These are phyloP conservation scores for Madurella mycetomatis DNA, from an alignment of 2,329 filamentous ascomycete species.

Conservation along the genomic window DNA sequence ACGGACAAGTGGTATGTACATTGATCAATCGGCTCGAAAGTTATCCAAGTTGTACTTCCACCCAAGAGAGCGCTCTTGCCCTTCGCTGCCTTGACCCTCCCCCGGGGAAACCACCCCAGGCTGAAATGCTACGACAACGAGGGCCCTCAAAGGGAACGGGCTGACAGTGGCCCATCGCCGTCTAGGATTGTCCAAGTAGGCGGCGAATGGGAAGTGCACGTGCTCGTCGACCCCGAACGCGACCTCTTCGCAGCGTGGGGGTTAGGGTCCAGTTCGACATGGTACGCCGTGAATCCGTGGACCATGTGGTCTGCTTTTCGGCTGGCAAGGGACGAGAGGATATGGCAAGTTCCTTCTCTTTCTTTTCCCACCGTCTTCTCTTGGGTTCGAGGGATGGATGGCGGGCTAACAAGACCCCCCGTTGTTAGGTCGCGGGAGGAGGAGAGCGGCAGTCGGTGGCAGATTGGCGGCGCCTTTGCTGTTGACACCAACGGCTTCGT, in stretches of 20 bases:
- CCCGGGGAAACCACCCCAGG: background rate
- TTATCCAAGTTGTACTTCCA: too few relatives aligned
- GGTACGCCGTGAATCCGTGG: conserved; percentile 58
- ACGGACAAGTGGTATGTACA: conserved; percentile 47
- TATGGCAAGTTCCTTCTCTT: conserved; percentile 41
- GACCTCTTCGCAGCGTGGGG: conserved; percentile 63
- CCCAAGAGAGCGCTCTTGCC: background rate
- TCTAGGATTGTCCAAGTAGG: conserved; percentile 49
- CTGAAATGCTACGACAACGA: too few relatives aligned
- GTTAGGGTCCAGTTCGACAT: conserved; percentile 55
- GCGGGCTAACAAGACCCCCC: background rate
- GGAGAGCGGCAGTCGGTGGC: conserved; percentile 65
- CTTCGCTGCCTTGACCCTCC: background rate
- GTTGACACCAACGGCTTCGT: conserved; percentile 50
- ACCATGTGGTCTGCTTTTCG: conserved; percentile 54
- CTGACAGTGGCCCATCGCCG: background rate
- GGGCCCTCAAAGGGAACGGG: too few relatives aligned
- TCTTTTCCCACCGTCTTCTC: background rate
- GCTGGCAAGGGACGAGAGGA: conserved; percentile 58
- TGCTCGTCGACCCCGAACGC: conserved; percentile 58
- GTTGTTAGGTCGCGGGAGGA: conserved; percentile 7
- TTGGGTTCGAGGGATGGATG: background rate
- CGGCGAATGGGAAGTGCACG: conserved; percentile 52
- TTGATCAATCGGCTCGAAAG: too few relatives aligned
- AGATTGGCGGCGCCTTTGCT: conserved; percentile 62